Conservation (phyloP, 2,329 filamentous ascomycete species). For the Sclerotinia subarctica region DNA sequence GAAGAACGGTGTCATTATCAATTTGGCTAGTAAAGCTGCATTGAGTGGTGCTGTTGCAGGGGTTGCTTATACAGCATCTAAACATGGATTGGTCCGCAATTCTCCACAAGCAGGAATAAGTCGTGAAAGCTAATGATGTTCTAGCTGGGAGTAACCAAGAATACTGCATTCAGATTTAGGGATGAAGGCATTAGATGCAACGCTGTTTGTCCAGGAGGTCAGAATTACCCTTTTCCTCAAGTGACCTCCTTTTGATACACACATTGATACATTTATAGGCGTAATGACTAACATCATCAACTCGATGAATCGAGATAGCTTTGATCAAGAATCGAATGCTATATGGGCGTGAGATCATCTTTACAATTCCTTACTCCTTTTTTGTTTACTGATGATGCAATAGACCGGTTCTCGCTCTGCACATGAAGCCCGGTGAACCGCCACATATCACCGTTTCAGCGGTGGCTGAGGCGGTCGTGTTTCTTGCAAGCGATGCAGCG, state of each 20-base stretch:
- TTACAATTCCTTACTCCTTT: fast-evolving
- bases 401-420: constrained; percentile 38
- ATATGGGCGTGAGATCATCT: neutral
- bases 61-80: constrained; percentile 46
- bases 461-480: constrained; percentile 41
- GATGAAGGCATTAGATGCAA: constrained; percentile 47
- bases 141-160: constrained; percentile 46
- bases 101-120: neutral
- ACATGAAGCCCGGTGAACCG: constrained; percentile 30
- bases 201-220: constrained; percentile 44
- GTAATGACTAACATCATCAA: neutral
- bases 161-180: constrained; percentile 46
- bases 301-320: neutral
- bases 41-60: constrained; percentile 42
- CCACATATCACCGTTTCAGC: constrained; percentile 37
- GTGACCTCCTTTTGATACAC: neutral
- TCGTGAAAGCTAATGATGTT: neutral
- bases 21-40: constrained; percentile 42
- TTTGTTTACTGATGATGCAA: neutral
- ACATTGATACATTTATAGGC: neutral
- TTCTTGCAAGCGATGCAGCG: constrained; percentile 39
- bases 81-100: constrained; percentile 42
- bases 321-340: neutral
- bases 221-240: constrained; percentile 3
- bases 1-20: constrained; percentile 44